Percentiles rank a stretch among this genome's conserved stretches.
phyloP scores from a whole-genome alignment of 2,329 filamentous ascomycete genomes.

The Alternaria gaisen region DNA sequence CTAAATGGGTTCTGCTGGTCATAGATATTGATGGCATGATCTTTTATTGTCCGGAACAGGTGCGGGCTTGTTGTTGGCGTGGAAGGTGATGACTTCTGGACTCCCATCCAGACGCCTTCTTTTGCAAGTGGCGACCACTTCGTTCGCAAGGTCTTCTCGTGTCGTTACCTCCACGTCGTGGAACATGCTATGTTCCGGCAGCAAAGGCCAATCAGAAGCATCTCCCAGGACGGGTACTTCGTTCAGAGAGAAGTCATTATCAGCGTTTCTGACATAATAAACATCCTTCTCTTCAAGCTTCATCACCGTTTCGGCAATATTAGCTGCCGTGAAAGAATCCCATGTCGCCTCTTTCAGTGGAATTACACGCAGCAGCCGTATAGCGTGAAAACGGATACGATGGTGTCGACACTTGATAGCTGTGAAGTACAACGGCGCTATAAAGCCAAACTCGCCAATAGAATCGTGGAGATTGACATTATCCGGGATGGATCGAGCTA shows the following conservation, averaged over 20 bases:
- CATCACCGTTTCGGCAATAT: slow-evolving; percentile 16
- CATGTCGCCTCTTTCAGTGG: slow-evolving; percentile 56
- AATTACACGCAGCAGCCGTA: slow-evolving; percentile 41
- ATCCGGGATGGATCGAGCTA: not conserved
- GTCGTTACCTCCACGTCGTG: slow-evolving; percentile 2
- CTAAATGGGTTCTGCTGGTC: not conserved
- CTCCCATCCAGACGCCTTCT: slow-evolving; percentile 1
- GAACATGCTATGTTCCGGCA: slow-evolving; percentile 9
- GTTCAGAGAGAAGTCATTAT: not conserved
- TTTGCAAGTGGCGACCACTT: slow-evolving; percentile 6
- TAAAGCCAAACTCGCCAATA: slow-evolving; percentile 29
- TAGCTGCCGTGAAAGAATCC: slow-evolving; percentile 36
- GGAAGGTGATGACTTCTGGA: not conserved
- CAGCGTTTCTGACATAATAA: not conserved
- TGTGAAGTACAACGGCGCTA: slow-evolving; percentile 8
- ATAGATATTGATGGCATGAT: not conserved
- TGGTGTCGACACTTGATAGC: slow-evolving; percentile 60
- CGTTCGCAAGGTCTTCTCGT: not conserved
- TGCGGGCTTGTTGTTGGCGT: not conserved
- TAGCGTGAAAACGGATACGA: slow-evolving; percentile 52
- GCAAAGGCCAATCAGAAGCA: not conserved
- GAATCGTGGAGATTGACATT: slow-evolving; percentile 12
- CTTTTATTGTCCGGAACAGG: not conserved
- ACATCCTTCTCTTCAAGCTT: slow-evolving; percentile 5
- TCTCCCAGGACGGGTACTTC: not conserved